Evolutionary conservation across 2,329 filamentous ascomycete species (phyloP).

Genomic region (Botrytis byssoidea): DNA sequence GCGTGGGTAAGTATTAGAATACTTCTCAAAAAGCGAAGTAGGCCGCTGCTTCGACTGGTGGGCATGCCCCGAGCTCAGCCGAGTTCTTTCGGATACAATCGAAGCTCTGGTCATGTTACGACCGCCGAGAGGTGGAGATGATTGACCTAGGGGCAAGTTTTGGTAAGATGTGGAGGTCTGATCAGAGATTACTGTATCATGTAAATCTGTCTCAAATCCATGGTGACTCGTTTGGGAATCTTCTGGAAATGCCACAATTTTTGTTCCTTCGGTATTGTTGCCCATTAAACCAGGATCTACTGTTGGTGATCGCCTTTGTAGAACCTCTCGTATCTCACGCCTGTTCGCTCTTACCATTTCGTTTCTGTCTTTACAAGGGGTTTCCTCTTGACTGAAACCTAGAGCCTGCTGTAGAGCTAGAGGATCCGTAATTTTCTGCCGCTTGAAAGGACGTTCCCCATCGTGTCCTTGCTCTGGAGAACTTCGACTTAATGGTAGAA

Average conservation of each 20-base stretch:
- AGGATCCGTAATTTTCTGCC: conserved; percentile 1
- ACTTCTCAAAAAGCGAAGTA: conserved; percentile 40
- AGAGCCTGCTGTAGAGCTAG: neutral
- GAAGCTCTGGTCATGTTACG: neutral
- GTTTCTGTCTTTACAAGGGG: conserved; percentile 3
- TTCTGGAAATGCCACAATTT: neutral
- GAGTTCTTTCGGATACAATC: neutral
- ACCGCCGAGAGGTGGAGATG: neutral
- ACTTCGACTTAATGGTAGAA: neutral
- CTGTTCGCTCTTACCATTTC: conserved; percentile 17
- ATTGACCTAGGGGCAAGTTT: neutral
- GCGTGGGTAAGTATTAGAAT: conserved; percentile 45
- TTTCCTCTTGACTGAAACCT: conserved; percentile 19
- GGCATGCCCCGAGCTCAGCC: neutral
- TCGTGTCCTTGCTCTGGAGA: neutral
- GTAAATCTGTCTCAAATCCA: neutral
- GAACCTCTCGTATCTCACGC: conserved; percentile 1
- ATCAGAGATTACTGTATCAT: neutral
- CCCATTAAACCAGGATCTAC: too few relatives aligned
- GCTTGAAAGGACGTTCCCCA: neutral
- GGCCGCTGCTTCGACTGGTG: neutral
- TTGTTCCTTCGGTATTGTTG: neutral
- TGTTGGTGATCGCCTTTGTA: neutral
- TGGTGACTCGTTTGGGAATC: neutral
- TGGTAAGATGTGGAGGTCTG: neutral